Evolutionary conservation across 2,329 filamentous ascomycete species (phyloP).

Genomic region (Aotearoamyces nothofagi): DNA sequence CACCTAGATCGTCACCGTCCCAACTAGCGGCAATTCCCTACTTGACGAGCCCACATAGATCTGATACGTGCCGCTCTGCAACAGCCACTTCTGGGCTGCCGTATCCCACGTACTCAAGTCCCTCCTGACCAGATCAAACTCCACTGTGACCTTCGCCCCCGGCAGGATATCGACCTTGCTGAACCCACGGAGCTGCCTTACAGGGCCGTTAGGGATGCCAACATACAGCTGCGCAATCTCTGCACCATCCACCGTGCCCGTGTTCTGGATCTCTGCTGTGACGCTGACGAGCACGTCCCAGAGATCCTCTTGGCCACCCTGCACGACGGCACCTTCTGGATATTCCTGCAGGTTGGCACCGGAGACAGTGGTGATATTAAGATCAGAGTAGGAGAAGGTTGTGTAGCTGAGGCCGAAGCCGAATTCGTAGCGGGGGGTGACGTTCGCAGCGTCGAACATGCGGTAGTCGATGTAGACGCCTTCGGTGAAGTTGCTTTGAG

Average conservation of each 20-base stretch:
- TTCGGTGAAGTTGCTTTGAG: constrained; percentile 58
- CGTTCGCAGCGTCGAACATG: constrained; percentile 42
- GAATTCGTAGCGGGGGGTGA: constrained; percentile 59
- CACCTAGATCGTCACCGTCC: too few species aligned
- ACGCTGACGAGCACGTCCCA: constrained; percentile 31
- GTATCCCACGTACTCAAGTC: constrained; percentile 54
- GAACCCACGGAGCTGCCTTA: constrained; percentile 48
- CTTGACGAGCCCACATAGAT: too few species aligned
- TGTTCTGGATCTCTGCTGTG: constrained; percentile 41
- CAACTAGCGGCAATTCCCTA: too few species aligned
- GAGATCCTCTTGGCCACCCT: constrained; percentile 27
- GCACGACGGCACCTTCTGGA: constrained; percentile 10
- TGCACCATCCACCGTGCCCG: constrained; percentile 31
- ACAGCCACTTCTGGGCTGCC: constrained; percentile 41
- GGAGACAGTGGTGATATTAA: constrained; percentile 28
- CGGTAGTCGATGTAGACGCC: constrained; percentile 69
- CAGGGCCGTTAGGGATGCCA: constrained; percentile 22
- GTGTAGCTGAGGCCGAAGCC: constrained; percentile 66
- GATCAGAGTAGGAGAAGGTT: constrained; percentile 52
- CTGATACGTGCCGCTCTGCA: too few species aligned
- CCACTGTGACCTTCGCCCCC: constrained; percentile 27
- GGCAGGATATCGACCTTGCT: constrained; percentile 35
- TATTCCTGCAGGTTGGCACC: constrained; percentile 20
- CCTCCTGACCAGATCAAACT: constrained; percentile 38
- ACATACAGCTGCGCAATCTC: constrained; percentile 32